Evolutionary conservation across 2,329 filamentous ascomycete genomes (phyloP), one percentile per base, ranked within the genome.

Genomic region (Trichoderma sp.): DNA sequence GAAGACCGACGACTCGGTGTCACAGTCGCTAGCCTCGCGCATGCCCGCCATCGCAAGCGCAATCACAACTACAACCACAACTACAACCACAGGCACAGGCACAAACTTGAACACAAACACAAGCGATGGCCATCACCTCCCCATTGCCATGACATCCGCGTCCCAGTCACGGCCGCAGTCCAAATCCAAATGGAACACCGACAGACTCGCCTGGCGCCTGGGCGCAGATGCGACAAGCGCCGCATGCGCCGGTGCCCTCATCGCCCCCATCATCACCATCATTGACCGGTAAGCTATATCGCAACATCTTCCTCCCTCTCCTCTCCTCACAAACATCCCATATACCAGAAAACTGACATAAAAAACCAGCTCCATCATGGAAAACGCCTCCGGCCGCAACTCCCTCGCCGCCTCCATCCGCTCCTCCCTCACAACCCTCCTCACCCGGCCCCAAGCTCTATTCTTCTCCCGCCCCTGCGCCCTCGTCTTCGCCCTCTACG

Each of bases 221-320:
- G 88, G 85, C 57, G 88, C 90, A 17, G 94, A 97, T 83, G 81
- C 88, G 26, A 80, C 88, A 58, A 91, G 91, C 76, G 94, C 93
- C 1, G 86, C 88, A 2, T 87, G 88, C 59, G 93, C 94, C 12
- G 93, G 92, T 2, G 88, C 87, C 7, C 83, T 96, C 73, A 92
- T 97, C 62, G 93, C 94, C 69, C 94, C 95, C 1, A 79, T 97
- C 50, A 95, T 97, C 74, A 92, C 92, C 47, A 91, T 96, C 75
- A 96, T 98, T 81, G 94, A 97, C 81, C 90, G 92, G 92, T 95
- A 84, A 63, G 23, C 23, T 23, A 23, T 23, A 23, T 23, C 23
- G 23, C 23, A 23, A 23, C 23, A 23, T 23, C 23, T 23, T 23
- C 23, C 23, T 23, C 23, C 23, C 23, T 23, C 23, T 23, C 23